Evolutionary conservation across 352 stramenopile species (phyloP).

Genomic region (Globisporangium emineosum): DNA sequence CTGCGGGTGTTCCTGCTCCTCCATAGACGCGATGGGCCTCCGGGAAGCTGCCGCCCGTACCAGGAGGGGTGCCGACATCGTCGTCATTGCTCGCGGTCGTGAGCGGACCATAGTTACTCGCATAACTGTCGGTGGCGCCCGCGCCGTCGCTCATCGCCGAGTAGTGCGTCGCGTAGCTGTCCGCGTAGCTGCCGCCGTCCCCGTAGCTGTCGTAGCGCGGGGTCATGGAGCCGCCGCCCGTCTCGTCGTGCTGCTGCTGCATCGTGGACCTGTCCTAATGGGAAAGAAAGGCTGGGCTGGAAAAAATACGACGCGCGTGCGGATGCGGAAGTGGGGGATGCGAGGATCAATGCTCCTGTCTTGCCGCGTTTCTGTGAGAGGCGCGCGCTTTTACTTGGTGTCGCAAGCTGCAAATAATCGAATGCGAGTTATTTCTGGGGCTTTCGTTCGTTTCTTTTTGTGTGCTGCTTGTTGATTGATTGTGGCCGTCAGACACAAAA

Average conservation of each 20-base stretch:
- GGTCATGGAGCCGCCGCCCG: conserved; percentile 6
- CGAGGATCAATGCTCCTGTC: no score
- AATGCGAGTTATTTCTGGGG: not conserved
- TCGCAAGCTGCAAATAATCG: conserved; percentile 8
- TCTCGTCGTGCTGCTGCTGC: not conserved
- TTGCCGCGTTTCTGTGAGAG: conserved; percentile 2
- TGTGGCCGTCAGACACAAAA: not conserved
- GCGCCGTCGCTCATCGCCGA: conserved; percentile 15
- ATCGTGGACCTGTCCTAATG: not conserved
- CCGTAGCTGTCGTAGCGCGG: conserved; percentile 17
- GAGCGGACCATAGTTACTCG: conserved; percentile 17
- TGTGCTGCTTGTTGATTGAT: not conserved
- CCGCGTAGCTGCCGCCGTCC: conserved; percentile 9
- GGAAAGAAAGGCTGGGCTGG: no score
- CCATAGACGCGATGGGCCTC: not conserved
- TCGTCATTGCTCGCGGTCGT: conserved; percentile 3
- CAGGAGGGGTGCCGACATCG: conserved; percentile 17
- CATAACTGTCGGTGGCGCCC: conserved; percentile 11
- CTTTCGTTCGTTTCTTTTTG: not conserved
- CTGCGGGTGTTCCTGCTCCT: not conserved
- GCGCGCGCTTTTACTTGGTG: not conserved
- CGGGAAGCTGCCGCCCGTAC: conserved; percentile 3
- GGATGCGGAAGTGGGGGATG: no score
- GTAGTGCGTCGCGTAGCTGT: conserved; percentile 16
- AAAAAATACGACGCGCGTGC: no score